Conservation (phyloP, 1,284 basidiomycete species). For the Cryptococcus wingfieldii region DNA sequence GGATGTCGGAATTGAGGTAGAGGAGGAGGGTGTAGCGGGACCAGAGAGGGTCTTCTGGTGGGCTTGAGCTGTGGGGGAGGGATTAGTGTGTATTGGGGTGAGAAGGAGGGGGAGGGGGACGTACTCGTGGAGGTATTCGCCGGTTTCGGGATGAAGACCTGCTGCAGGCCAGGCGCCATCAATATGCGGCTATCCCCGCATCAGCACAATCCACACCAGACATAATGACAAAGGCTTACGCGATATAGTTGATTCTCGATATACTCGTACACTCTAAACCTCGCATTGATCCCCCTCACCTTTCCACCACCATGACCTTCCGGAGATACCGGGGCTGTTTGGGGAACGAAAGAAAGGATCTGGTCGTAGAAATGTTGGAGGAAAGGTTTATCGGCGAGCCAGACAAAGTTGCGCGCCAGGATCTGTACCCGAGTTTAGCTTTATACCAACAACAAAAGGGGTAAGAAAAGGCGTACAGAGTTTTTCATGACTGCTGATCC, state of each 20-base stretch:
- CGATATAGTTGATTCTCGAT: conserved; percentile 54
- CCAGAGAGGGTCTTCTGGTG: conserved; percentile 46
- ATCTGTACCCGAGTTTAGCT: conserved; percentile 18
- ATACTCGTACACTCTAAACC: conserved; percentile 57
- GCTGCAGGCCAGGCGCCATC: conserved; percentile 59
- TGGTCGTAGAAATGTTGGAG: conserved; percentile 51
- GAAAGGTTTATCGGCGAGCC: conserved; percentile 55
- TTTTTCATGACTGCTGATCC: conserved; percentile 52
- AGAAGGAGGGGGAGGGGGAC: conserved; percentile 18
- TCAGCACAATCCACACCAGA: not conserved
- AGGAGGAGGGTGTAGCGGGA: conserved; percentile 57
- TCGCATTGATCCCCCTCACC: conserved; percentile 54
- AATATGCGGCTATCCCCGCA: conserved; percentile 48
- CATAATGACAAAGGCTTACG: conserved; percentile 26
- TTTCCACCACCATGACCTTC: conserved; percentile 49
- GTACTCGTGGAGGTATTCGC: conserved; percentile 57
- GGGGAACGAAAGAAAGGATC: conserved; percentile 51
- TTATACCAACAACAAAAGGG: not conserved
- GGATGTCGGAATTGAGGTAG: conserved; percentile 54
- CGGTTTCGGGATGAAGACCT: conserved; percentile 50
- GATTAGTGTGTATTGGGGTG: too few species aligned
- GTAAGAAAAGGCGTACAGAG: conserved; percentile 37
- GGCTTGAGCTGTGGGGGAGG: conserved; percentile 29
- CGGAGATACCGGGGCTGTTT: conserved; percentile 25
- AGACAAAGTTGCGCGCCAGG: conserved; percentile 56